Conservation (phyloP, 1,139 yeast genomes). For the Yamadazyma diddensiae region DNA sequence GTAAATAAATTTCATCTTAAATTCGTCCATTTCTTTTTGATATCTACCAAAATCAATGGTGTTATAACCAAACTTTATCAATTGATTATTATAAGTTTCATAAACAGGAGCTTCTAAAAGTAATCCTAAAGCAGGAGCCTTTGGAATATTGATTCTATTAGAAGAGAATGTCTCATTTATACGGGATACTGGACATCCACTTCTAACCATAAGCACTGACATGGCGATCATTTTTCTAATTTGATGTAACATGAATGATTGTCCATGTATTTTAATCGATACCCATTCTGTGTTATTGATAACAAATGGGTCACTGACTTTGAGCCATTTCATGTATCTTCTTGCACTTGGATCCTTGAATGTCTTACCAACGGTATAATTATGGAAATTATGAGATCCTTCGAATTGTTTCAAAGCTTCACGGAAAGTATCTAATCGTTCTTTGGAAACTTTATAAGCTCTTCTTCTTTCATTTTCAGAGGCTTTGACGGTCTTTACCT, state of each 20-base stretch:
- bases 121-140: conserved; percentile 95
- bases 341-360: conserved; percentile 82
- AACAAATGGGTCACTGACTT: conserved; percentile 86
- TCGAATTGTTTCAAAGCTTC: conserved; percentile 68
- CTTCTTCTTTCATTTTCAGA: conserved; percentile 71
- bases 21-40: conserved; percentile 70
- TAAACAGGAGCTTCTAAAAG: conserved; percentile 89
- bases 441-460: conserved; percentile 59
- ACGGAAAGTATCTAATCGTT: conserved; percentile 61
- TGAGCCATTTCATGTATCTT: conserved; percentile 75
- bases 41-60: conserved; percentile 68
- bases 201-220: conserved; percentile 83
- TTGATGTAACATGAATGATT: conserved; percentile 97
- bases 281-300: conserved; percentile 96
- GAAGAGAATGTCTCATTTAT: conserved; percentile 77
- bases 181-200: conserved; percentile 77
- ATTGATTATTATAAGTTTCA: conserved; percentile 73
- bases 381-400: conserved; percentile 94
- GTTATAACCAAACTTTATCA: conserved; percentile 77
- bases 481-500: conserved; percentile 57
- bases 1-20: conserved; percentile 85
- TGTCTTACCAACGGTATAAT: conserved; percentile 87
- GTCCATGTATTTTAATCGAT: conserved; percentile 94
- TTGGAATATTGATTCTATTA: conserved; percentile 82
- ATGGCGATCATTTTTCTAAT: conserved; percentile 97